Percentiles rank a stretch among this genome's conserved stretches.
phyloP scores from a whole-genome alignment of 257 asterid genomes.

The Gentiana macrophylla region DNA sequence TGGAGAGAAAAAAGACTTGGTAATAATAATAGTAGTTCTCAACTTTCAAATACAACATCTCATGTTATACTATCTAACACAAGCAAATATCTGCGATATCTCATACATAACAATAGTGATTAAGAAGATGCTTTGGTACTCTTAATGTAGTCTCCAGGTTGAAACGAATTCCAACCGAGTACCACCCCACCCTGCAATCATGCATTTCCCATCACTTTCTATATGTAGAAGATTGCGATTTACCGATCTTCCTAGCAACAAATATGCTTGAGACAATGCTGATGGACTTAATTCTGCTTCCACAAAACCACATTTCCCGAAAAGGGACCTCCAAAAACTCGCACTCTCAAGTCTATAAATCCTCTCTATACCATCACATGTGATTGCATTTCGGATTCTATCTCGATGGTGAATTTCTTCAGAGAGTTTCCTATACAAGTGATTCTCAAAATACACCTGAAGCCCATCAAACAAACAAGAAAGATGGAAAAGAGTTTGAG shows the following conservation, averaged over 20 bases:
- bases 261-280: not conserved
- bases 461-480: conserved; percentile 31
- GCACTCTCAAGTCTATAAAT: not conserved
- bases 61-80: no score
- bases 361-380: no score
- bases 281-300: not conserved
- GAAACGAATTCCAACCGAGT: no score
- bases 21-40: no score
- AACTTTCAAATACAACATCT: no score
- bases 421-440: conserved; percentile 11
- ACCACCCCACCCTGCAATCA: no score
- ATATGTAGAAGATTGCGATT: not conserved
- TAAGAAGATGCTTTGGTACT: no score
- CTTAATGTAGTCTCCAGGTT: no score
- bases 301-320: not conserved
- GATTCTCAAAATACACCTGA: not conserved
- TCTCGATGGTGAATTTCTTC: conserved; percentile 20
- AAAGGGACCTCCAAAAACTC: not conserved
- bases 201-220: no score
- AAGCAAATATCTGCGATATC: no score
- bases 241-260: not conserved
- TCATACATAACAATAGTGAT: no score
- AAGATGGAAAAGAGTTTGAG: conserved; percentile 26
- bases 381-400: conserved; percentile 7
- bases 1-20: no score